Conservation (phyloP, 2,329 filamentous ascomycete species). For the Conoideocrella luteorostrata region DNA sequence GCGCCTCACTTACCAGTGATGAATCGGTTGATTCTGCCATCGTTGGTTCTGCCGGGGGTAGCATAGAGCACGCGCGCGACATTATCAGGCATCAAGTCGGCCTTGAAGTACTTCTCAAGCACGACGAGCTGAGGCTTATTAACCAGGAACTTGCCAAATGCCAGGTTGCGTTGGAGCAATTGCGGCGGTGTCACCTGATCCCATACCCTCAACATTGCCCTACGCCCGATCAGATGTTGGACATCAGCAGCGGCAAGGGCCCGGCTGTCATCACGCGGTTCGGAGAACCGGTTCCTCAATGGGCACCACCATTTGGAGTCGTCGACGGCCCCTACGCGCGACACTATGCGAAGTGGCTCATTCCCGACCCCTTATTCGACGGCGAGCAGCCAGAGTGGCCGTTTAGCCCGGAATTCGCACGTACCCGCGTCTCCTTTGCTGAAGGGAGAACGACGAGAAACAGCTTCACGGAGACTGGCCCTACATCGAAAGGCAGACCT, state of each 20-base stretch:
- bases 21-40: conserved; percentile 11
- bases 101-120: conserved; percentile 87
- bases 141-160: conserved; percentile 96
- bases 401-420: conserved; percentile 33
- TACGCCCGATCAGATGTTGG: conserved; percentile 59
- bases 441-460: conserved; percentile 79
- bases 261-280: conserved; percentile 56
- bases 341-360: conserved; percentile 93
- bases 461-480: conserved; percentile 43
- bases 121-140: conserved; percentile 87
- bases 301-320: conserved; percentile 85
- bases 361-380: conserved; percentile 83
- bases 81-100: conserved; percentile 81
- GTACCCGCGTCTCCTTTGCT: conserved; percentile 37
- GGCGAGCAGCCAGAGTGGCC: conserved; percentile 48
- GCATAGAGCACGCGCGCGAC: conserved; percentile 54
- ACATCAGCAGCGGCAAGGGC: conserved; percentile 69
- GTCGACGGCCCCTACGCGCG: conserved; percentile 87
- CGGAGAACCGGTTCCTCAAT: conserved; percentile 62
- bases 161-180: conserved; percentile 85
- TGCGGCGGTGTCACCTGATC: conserved; percentile 86
- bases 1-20: not conserved
- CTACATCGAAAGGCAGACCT: conserved; percentile 44
- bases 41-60: conserved; percentile 13
- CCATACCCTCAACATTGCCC: conserved; percentile 73